Evolutionary conservation across 805 yeast species (phyloP).

Genomic region (Spencermartinsiella europaea): DNA sequence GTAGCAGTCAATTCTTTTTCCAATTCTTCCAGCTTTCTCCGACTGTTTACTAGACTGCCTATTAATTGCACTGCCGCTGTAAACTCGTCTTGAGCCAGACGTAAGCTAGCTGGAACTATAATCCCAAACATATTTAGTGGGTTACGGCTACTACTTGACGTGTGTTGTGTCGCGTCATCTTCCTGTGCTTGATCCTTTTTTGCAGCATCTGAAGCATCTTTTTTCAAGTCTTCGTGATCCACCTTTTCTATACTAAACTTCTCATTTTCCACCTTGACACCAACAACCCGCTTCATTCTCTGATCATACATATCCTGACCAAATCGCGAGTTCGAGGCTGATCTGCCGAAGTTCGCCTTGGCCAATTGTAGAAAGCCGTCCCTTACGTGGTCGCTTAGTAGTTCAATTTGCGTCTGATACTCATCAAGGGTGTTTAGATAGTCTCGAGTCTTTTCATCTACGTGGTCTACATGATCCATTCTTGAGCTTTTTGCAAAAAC

Average conservation of each 20-base stretch:
- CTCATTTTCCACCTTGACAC: constrained; percentile 19
- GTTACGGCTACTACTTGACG: constrained; percentile 17
- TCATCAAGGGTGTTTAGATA: constrained; percentile 16
- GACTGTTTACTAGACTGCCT: constrained; percentile 12
- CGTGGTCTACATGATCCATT: constrained; percentile 1
- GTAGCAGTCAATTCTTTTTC: constrained; percentile 5
- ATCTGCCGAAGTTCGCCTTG: constrained; percentile 40
- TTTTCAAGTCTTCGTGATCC: constrained; percentile 1
- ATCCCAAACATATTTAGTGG: constrained; percentile 47
- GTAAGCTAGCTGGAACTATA: constrained; percentile 40
- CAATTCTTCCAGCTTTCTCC: constrained; percentile 4
- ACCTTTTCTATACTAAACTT: constrained; percentile 8
- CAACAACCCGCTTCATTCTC: constrained; percentile 17
- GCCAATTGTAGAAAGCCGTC: constrained; percentile 41
- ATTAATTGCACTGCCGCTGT: constrained; percentile 26
- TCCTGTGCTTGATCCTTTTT: not conserved
- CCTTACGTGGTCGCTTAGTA: constrained; percentile 5
- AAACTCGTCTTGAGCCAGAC: constrained; percentile 38
- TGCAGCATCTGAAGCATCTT: not conserved
- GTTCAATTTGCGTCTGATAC: constrained; percentile 8
- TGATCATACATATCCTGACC: constrained; percentile 42
- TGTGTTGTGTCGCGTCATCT: constrained; percentile 10
- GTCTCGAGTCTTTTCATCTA: constrained; percentile 3
- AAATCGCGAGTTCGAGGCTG: constrained; percentile 26
- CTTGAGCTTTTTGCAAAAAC: not conserved